These are phyloP conservation scores for Rhodotorula sp. DNA, from an alignment of 1,284 basidiomycete genomes.

Conservation along the genomic window DNA sequence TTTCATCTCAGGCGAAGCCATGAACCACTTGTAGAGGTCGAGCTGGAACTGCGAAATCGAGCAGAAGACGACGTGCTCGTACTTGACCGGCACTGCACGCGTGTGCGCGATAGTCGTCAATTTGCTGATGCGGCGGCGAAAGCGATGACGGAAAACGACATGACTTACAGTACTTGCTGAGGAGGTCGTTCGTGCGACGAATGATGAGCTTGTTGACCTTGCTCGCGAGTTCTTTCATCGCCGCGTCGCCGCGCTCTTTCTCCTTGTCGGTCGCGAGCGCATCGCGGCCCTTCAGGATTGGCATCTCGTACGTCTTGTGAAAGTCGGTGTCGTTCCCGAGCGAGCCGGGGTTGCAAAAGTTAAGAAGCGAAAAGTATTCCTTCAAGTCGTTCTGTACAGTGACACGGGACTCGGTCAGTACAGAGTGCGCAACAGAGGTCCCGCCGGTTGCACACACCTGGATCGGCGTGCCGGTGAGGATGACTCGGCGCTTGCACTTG, in stretches of 20 bases:
- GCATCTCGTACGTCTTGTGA: constrained; percentile 92
- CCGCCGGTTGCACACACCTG: constrained; percentile 53
- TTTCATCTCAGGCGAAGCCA: constrained; percentile 90
- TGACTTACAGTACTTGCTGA: constrained; percentile 89
- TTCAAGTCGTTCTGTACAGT: constrained; percentile 82
- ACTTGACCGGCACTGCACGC: constrained; percentile 87
- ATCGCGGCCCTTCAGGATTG: constrained; percentile 90
- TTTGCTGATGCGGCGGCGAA: not conserved
- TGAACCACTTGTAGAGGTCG: constrained; percentile 86
- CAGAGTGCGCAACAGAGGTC: not conserved
- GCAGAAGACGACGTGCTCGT: constrained; percentile 99
- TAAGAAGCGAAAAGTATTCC: constrained; percentile 93
- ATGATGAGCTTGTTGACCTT: constrained; percentile 97
- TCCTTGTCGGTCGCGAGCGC: constrained; percentile 80
- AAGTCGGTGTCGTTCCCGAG: constrained; percentile 90
- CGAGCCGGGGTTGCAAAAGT: constrained; percentile 95
- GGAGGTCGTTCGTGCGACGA: constrained; percentile 89
- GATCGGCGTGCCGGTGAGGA: constrained; percentile 94
- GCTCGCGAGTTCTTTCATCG: constrained; percentile 86
- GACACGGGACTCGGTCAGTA: not conserved
- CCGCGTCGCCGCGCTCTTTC: constrained; percentile 80
- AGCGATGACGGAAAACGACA: not conserved
- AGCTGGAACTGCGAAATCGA: constrained; percentile 83
- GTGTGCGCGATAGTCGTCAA: not conserved
- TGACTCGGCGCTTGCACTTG: constrained; percentile 89